Conservation (phyloP, 1,284 basidiomycete species). For the Pseudozyma tsukubaensis region DNA sequence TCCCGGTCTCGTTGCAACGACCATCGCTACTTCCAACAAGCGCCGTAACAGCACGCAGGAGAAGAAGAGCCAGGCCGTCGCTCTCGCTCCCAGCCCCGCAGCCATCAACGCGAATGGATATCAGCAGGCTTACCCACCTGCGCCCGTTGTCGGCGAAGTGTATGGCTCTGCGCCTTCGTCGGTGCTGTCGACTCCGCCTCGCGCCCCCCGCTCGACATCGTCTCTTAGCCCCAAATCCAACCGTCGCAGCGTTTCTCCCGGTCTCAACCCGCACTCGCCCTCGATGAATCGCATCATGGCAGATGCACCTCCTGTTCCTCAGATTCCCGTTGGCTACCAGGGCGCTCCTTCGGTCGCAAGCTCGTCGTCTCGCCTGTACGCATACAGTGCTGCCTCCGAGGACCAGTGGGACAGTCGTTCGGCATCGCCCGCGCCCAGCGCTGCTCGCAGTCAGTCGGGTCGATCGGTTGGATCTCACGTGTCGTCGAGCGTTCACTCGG, state of each 20-base stretch:
- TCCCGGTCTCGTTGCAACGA: conserved; percentile 55
- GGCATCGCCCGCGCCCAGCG: conserved; percentile 45
- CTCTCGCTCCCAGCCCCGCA: neutral
- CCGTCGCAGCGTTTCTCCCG: conserved; percentile 22
- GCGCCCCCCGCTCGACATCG: conserved; percentile 8
- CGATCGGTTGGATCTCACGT: conserved; percentile 52
- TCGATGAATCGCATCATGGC: conserved; percentile 44
- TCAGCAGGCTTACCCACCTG: conserved; percentile 2
- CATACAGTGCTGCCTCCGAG: conserved; percentile 26
- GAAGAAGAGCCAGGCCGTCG: conserved; percentile 21
- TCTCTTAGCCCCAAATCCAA: conserved; percentile 28
- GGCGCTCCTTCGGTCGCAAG: conserved; percentile 23
- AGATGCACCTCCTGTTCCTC: conserved; percentile 53
- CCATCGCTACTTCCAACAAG: conserved; percentile 47
- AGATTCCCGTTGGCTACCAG: conserved; percentile 41
- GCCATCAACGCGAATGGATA: neutral
- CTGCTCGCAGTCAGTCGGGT: conserved; percentile 46
- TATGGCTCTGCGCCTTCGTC: conserved; percentile 16
- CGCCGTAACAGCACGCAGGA: conserved; percentile 30
- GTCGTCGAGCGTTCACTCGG: conserved; percentile 51
- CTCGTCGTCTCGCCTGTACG: conserved; percentile 44
- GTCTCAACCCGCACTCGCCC: conserved; percentile 22
- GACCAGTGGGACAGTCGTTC: conserved; percentile 43
- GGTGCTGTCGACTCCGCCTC: conserved; percentile 27
- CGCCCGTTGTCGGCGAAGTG: conserved; percentile 18